phyloP scores from a whole-genome alignment of 129 eudicot genomes.

The Helianthus tuberosus region DNA sequence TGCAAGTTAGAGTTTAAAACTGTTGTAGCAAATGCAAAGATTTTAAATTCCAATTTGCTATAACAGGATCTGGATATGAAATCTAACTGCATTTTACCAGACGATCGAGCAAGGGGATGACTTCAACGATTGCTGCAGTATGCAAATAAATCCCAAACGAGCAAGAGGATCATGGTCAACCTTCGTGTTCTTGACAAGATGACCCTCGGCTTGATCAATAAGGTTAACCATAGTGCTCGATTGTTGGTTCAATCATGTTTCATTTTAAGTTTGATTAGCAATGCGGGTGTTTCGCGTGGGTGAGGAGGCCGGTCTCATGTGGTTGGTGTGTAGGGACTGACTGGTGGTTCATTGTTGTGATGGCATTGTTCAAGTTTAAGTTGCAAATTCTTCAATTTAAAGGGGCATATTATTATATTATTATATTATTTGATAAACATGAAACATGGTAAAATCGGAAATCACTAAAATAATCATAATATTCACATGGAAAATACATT shows the following conservation, averaged over 20 bases:
- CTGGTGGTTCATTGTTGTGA: no score
- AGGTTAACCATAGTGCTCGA: slow-evolving; percentile 92
- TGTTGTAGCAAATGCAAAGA: slow-evolving; percentile 5
- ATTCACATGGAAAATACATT: no score
- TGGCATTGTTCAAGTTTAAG: no score
- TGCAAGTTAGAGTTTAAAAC: neutral
- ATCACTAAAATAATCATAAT: no score
- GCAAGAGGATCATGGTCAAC: slow-evolving; percentile 71
- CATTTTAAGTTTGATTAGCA: slow-evolving; percentile 36
- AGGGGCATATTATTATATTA: no score
- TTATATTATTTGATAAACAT: no score
- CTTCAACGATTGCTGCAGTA: slow-evolving; percentile 62
- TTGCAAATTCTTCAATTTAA: no score
- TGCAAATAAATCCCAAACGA: slow-evolving; percentile 79
- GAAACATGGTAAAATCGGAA: no score
- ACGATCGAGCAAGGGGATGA: slow-evolving; percentile 50
- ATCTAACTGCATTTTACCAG: slow-evolving; percentile 62
- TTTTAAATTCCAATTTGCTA: neutral
- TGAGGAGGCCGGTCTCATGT: no score
- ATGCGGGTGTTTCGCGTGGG: no score
- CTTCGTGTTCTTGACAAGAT: slow-evolving; percentile 46
- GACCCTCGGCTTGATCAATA: slow-evolving; percentile 63
- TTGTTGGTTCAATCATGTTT: slow-evolving; percentile 44
- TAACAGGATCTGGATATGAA: slow-evolving; percentile 22
- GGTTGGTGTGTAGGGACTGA: no score